These are phyloP conservation scores for Gossypium herbaceum DNA, from an alignment of 345 rosid genomes.

Conservation along the genomic window DNA sequence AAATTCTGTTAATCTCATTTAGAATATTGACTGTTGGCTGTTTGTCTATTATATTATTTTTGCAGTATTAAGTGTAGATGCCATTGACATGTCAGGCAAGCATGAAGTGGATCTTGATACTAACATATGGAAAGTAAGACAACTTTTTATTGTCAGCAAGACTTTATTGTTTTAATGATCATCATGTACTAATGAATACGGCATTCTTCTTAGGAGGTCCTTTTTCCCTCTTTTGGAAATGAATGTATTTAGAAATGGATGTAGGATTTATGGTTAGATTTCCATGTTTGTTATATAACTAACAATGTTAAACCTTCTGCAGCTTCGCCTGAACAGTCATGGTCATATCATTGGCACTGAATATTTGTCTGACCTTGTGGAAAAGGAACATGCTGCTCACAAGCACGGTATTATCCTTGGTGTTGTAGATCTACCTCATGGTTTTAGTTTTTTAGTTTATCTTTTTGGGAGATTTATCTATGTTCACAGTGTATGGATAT, in stretches of 20 bases:
- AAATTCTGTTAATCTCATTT: conserved; percentile 1
- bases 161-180: neutral
- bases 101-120: conserved; percentile 99
- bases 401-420: conserved; percentile 59
- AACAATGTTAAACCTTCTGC: conserved; percentile 40
- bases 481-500: neutral
- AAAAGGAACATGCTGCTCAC: conserved; percentile 69
- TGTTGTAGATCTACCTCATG: conserved; percentile 1
- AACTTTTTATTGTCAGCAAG: neutral
- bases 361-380: conserved; percentile 90
- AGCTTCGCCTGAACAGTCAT: conserved; percentile 86
- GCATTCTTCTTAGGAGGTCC: neutral
- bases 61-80: conserved; percentile 91
- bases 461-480: neutral
- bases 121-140: conserved; percentile 89
- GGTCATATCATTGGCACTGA: conserved; percentile 96
- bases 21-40: neutral
- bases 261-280: neutral
- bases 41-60: conserved; percentile 14
- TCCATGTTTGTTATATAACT: conserved; percentile 12
- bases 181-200: neutral
- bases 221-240: neutral
- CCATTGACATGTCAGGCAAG: conserved; percentile 99
- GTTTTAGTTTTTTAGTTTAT: conserved; percentile 7
- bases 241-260: neutral